A percentile compares a stretch with the other conserved stretches of the same genome.
These are phyloP conservation scores for Phytophthora citrophthora DNA, from an alignment of 352 stramenopile genomes.

Conservation along the genomic window DNA sequence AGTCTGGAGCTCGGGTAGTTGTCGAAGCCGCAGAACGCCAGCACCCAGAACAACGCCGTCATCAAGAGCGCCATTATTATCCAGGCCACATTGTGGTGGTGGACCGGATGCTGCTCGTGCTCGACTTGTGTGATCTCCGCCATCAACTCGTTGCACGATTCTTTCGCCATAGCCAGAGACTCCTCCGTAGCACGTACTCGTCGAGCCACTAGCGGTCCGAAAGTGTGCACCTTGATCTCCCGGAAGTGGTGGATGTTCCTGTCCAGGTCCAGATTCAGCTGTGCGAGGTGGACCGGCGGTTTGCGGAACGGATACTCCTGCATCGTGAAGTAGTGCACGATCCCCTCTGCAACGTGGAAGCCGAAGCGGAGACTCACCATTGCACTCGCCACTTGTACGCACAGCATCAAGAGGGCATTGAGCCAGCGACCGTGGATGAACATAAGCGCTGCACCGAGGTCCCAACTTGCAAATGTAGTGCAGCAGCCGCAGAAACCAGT, in stretches of 20 bases:
- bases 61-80: slow-evolving; percentile 21
- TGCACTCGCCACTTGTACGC: slow-evolving; percentile 52
- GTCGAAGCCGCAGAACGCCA: slow-evolving; percentile 51
- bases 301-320: slow-evolving; percentile 58
- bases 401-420: slow-evolving; percentile 54
- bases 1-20: slow-evolving; percentile 61
- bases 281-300: slow-evolving; percentile 46
- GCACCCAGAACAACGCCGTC: slow-evolving; percentile 48
- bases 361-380: slow-evolving; percentile 52
- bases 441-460: slow-evolving; percentile 51
- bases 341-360: slow-evolving; percentile 49
- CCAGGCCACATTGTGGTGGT: slow-evolving; percentile 42
- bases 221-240: slow-evolving; percentile 52
- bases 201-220: slow-evolving; percentile 49
- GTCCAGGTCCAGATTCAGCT: slow-evolving; percentile 65
- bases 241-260: slow-evolving; percentile 51
- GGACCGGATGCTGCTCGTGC: slow-evolving; percentile 47
- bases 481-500: slow-evolving; percentile 77
- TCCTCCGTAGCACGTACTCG: slow-evolving; percentile 54
- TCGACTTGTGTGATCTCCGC: slow-evolving; percentile 57
- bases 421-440: slow-evolving; percentile 59
- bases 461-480: slow-evolving; percentile 73
- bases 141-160: slow-evolving; percentile 52
- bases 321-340: slow-evolving; percentile 49
- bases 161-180: slow-evolving; percentile 40